A percentile compares a stretch with the other conserved stretches of the same genome.
Evolutionary conservation across 805 yeast species (phyloP).

Genomic region (Starmerella tilneyi): DNA sequence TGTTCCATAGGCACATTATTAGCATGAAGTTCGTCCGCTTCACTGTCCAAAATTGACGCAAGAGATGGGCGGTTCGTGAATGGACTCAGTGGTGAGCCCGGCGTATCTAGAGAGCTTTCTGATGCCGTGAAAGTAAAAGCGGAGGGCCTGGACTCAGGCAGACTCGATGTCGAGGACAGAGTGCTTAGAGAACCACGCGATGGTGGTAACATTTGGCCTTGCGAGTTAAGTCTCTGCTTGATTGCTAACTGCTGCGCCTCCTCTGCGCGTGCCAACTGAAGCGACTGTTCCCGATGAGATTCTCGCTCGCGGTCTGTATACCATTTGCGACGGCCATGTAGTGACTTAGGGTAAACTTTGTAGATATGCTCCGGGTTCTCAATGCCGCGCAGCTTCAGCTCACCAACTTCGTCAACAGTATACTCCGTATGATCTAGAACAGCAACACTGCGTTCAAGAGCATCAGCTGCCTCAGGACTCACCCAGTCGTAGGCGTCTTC

Average conservation of each 20-base stretch:
- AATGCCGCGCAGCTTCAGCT: conserved; percentile 80
- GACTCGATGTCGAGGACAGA: neutral
- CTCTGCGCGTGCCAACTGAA: neutral
- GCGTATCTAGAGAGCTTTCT: neutral
- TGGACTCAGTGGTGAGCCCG: conserved; percentile 1
- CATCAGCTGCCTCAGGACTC: conserved; percentile 15
- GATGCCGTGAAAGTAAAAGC: neutral
- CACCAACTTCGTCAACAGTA: conserved; percentile 62
- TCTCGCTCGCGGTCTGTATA: conserved; percentile 9
- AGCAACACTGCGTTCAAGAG: conserved; percentile 25
- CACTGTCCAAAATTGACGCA: neutral
- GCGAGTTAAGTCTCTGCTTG: neutral
- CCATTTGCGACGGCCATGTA: conserved; percentile 44
- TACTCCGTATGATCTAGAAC: conserved; percentile 57
- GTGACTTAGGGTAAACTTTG: conserved; percentile 57
- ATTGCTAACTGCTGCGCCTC: neutral
- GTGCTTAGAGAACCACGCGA: too few relatives aligned
- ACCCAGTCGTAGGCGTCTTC: conserved; percentile 17
- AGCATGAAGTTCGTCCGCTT: neutral
- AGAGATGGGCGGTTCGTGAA: conserved; percentile 2
- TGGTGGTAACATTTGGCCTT: neutral
- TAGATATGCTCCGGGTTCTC: conserved; percentile 87
- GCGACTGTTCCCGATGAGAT: neutral
- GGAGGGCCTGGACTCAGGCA: neutral
- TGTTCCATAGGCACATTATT: neutral